Percentiles rank a stretch among this genome's conserved stretches.
Evolutionary conservation across 306 rosid genomes (phyloP).

Genomic region (Lathyrus aphaca): DNA sequence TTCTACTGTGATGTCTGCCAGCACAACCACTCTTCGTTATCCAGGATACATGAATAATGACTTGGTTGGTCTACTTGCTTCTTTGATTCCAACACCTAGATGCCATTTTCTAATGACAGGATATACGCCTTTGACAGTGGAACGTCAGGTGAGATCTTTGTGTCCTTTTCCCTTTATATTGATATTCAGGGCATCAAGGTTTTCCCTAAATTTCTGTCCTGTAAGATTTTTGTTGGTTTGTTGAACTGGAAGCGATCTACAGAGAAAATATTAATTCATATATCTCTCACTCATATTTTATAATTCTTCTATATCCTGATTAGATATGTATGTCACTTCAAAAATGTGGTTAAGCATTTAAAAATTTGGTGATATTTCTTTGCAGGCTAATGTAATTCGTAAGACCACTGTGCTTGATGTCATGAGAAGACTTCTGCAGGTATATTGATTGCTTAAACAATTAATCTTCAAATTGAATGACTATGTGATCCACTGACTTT

Average conservation of each 20-base stretch:
- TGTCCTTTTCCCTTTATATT: neutral
- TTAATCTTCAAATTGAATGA: slow-evolving; percentile 10
- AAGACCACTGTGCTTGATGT: slow-evolving; percentile 99
- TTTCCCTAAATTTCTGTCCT: slow-evolving; percentile 3
- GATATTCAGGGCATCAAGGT: slow-evolving; percentile 13
- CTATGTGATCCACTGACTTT: slow-evolving; percentile 36
- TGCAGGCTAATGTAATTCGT: slow-evolving; percentile 92
- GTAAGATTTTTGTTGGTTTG: slow-evolving; percentile 18
- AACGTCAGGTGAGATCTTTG: slow-evolving; percentile 75
- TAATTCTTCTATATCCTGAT: neutral
- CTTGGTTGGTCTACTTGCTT: slow-evolving; percentile 98
- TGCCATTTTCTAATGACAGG: slow-evolving; percentile 99
- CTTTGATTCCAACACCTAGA: slow-evolving; percentile 95
- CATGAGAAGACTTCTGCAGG: slow-evolving; percentile 99
- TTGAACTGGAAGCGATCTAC: slow-evolving; percentile 30
- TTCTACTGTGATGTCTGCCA: slow-evolving; percentile 98
- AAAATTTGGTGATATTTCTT: slow-evolving; percentile 40
- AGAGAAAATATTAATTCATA: neutral
- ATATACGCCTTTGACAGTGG: slow-evolving; percentile 96
- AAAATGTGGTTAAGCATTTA: slow-evolving; percentile 24
- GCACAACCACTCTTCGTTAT: slow-evolving; percentile 95
- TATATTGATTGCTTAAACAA: slow-evolving; percentile 38
- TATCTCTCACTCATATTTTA: neutral
- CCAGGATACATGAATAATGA: slow-evolving; percentile 99
- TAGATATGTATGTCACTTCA: neutral